Evolutionary conservation across 1,284 basidiomycete genomes (phyloP).

Genomic region (Veloboletus limbatus): DNA sequence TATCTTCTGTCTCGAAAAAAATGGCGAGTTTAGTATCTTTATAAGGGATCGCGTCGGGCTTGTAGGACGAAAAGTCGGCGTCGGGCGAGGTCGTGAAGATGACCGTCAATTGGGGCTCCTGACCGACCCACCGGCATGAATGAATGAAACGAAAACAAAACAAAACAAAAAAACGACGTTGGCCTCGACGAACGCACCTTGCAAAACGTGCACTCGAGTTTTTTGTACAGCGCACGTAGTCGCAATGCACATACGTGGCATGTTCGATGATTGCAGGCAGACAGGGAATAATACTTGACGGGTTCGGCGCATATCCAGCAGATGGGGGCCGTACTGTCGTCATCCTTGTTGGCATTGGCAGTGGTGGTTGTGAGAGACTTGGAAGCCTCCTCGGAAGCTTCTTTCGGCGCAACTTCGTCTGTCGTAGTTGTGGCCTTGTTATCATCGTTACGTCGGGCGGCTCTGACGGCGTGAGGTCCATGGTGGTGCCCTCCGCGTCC

Average conservation of each 20-base stretch:
- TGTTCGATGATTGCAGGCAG: conserved; percentile 89
- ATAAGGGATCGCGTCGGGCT: conserved; percentile 54
- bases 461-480: conserved; percentile 4
- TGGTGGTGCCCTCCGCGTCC: conserved; percentile 18
- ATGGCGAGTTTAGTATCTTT: conserved; percentile 80
- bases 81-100: conserved; percentile 80
- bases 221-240: conserved; percentile 93
- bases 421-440: conserved; percentile 9
- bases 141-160: not conserved
- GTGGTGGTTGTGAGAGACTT: not conserved
- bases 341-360: conserved; percentile 10
- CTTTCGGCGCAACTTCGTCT: not conserved
- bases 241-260: conserved; percentile 93
- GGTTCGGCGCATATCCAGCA: conserved; percentile 98
- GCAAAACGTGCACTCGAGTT: conserved; percentile 92
- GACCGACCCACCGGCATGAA: not conserved
- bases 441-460: conserved; percentile 5
- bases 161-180: not conserved
- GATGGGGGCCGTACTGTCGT: conserved; percentile 43
- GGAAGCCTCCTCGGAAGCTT: not conserved
- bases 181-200: conserved; percentile 65
- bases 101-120: conserved; percentile 78
- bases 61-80: conserved; percentile 61
- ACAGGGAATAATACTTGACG: conserved; percentile 86
- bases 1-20: conserved; percentile 87